Evolutionary conservation across 1,139 yeast genomes (phyloP), one percentile per base, ranked within the genome.

Genomic region (Neolecta irregularis): DNA sequence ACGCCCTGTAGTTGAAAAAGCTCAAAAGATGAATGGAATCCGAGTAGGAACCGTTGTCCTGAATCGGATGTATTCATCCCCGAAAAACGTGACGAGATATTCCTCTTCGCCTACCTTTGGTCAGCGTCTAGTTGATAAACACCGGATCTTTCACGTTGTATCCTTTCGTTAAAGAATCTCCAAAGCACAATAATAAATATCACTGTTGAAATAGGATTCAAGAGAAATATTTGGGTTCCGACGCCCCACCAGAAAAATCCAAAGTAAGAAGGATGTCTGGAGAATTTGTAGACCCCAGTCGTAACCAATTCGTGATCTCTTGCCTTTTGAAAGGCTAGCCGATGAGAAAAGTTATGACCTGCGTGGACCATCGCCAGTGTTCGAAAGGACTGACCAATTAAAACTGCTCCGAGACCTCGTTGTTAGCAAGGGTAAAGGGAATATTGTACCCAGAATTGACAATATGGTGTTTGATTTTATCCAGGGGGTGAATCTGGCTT

Each of bases 181-280:
- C 75, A 72, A 12, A 88, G 58, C 0, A 67, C 62, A 8, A 58
- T 44, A 2, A 59, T 46, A 44, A 72, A 74, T 0, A 67, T 60
- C 1, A 62, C 38, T 3, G 63, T 46, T 1, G 76, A 61, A 0
- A 75, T 36, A 1, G 76, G 73, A 54, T 83, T 88, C 33, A 71
- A 58, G 40, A 85, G 55, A 44, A 75, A 49, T 35, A 85, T 26
- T 52, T 88, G 93, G 2, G 83, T 64, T 0, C 96, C 96, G 3
- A 85, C 48, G 19, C 91, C 88, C 95, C 96, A 91, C 69, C 81
- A 74, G 51, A 74, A 85, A 53, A 78, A 88, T 1, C 96, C 98
- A 39, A 73, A 67, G 55, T 88, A 88, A 35, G 92, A 75, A 7
- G 98, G 98, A 53, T 88, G 98, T 41, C 98, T n/a, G n/a, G n/a